Evolutionary conservation across 768 basidiomycete species (phyloP).

Genomic region (Glaciozyma martinii): DNA sequence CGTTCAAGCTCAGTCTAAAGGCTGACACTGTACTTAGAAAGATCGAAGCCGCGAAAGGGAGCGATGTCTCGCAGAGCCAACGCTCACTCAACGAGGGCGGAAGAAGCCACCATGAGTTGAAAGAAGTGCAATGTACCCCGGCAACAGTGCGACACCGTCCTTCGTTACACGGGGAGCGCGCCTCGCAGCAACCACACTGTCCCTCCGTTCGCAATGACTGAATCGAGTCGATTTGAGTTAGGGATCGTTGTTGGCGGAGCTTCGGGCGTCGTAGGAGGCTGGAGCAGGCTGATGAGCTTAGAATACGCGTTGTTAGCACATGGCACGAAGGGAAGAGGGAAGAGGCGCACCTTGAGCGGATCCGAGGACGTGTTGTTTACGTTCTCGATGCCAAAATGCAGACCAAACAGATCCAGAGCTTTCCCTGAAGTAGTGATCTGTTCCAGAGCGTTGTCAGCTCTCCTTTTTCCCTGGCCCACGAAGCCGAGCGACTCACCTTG

Average conservation of each 20-base stretch:
- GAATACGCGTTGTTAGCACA: background rate
- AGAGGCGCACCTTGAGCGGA: background rate
- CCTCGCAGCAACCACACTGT: background rate
- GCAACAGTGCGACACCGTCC: no score
- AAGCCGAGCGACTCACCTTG: conserved; percentile 48
- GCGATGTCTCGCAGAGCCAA: no score
- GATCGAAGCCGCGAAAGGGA: no score
- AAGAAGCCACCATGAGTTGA: no score
- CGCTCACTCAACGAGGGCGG: no score
- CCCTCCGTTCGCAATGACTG: background rate
- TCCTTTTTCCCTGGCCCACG: background rate
- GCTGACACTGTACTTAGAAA: no score
- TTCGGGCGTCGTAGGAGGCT: background rate
- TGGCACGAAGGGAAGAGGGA: background rate
- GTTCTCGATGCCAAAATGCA: conserved; percentile 40
- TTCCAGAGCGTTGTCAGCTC: background rate
- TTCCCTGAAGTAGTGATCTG: conserved; percentile 54
- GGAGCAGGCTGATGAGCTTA: background rate
- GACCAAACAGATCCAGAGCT: conserved; percentile 52
- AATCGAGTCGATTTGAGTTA: background rate
- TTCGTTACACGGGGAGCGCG: no score
- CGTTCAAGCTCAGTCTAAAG: no score
- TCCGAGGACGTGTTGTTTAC: conserved; percentile 14
- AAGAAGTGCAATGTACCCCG: no score
- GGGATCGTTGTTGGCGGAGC: background rate